Percentiles rank a stretch among this genome's conserved stretches.
phyloP scores from a whole-genome alignment of 495 filamentous ascomycete genomes.

The Penicillium alfredii region DNA sequence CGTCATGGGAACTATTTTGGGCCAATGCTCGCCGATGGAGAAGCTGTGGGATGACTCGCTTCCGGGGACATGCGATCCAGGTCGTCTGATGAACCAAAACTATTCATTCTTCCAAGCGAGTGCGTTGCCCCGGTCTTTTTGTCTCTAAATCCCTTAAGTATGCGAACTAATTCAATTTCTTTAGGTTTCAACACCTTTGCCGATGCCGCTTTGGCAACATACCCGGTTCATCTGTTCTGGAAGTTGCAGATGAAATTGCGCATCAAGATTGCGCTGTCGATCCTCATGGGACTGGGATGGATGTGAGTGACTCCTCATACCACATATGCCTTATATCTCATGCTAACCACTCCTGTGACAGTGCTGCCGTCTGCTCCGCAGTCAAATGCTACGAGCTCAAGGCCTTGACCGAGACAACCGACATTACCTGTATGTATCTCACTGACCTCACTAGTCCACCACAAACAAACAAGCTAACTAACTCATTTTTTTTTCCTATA shows the following conservation, averaged over 20 bases:
- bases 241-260: slow-evolving; percentile 26
- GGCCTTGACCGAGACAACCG: slow-evolving; percentile 11
- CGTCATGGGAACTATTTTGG: slow-evolving; percentile 18
- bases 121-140: too few species aligned
- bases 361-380: slow-evolving; percentile 19
- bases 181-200: slow-evolving; percentile 24
- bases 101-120: slow-evolving; percentile 26
- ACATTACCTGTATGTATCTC: slow-evolving; percentile 13
- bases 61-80: slow-evolving; percentile 19
- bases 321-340: background rate
- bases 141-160: background rate
- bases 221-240: slow-evolving; percentile 30
- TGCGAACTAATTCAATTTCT: too few species aligned
- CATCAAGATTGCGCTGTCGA: slow-evolving; percentile 25
- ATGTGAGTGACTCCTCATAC: slow-evolving; percentile 26
- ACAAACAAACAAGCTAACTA: background rate
- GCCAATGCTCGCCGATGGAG: slow-evolving; percentile 22
- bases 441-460: background rate
- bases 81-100: slow-evolving; percentile 17
- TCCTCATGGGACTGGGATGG: slow-evolving; percentile 36
- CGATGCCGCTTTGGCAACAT: slow-evolving; percentile 28
- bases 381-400: slow-evolving; percentile 22
- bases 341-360: background rate
- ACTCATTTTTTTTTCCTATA: background rate
- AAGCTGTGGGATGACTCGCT: slow-evolving; percentile 24